Percentiles rank a stretch among this genome's conserved stretches.
Conservation (phyloP, 352 stramenopile species). For the Saprolegnia parasitica region DNA sequence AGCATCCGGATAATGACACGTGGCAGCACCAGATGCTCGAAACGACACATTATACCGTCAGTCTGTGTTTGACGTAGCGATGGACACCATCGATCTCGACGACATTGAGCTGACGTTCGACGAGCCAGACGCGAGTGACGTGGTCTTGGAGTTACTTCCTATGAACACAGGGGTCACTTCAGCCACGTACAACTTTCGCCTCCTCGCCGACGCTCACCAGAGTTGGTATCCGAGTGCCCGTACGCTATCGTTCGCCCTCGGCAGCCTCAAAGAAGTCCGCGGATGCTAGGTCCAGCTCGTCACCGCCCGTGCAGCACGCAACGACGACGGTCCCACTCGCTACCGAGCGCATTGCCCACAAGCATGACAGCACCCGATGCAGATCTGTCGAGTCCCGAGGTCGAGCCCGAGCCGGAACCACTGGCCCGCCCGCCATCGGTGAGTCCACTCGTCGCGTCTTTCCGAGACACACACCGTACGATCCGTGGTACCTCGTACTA, state of each 20-base stretch:
- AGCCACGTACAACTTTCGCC: not conserved
- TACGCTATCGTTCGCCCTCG: not conserved
- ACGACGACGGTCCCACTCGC: not conserved
- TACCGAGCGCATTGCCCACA: not conserved
- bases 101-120: not conserved
- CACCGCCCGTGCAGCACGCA: not conserved
- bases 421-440: not conserved
- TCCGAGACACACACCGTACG: not conserved
- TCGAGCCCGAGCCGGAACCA: slow-evolving; percentile 3
- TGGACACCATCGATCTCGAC: not conserved
- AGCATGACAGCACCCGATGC: not conserved
- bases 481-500: not conserved
- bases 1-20: not conserved
- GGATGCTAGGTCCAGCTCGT: not conserved
- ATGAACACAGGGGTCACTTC: not conserved
- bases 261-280: not conserved
- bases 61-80: not conserved
- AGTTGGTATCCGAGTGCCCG: not conserved
- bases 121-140: not conserved
- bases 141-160: not conserved
- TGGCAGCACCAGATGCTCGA: not conserved
- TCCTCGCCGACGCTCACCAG: not conserved
- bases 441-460: not conserved
- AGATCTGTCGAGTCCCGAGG: not conserved
- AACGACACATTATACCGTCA: not conserved